Percentiles rank a stretch among this genome's conserved stretches.
Conservation (phyloP, 805 yeast species). For the Barnettozyma sp. region DNA sequence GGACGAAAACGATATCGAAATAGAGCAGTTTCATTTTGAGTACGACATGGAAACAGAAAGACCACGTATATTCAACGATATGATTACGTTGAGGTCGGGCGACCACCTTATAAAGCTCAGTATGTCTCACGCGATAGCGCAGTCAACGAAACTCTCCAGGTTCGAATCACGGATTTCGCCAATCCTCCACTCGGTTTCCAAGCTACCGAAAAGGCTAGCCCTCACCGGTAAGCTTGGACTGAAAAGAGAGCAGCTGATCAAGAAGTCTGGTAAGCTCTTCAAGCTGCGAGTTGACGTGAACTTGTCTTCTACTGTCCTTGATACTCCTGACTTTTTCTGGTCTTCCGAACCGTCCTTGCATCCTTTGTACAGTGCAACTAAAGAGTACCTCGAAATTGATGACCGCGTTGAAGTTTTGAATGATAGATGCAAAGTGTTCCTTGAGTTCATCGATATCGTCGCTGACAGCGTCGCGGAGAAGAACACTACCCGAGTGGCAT, state of each 20-base stretch:
- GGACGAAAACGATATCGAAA: conserved; percentile 85
- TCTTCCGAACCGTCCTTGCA: conserved; percentile 90
- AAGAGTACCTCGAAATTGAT: conserved; percentile 92
- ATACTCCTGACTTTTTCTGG: conserved; percentile 97
- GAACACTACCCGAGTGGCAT: conserved; percentile 85
- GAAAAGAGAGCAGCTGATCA: conserved; percentile 74
- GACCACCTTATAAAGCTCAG: conserved; percentile 91
- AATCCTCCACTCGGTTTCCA: conserved; percentile 76
- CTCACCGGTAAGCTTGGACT: conserved; percentile 83
- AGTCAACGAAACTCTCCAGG: conserved; percentile 82
- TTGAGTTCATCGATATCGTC: conserved; percentile 88
- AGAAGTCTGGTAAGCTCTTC: conserved; percentile 85
- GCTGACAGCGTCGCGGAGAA: conserved; percentile 92
- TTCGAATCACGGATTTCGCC: conserved; percentile 90
- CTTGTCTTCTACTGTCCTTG: conserved; percentile 80
- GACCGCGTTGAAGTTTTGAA: conserved; percentile 90
- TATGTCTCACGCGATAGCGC: conserved; percentile 95
- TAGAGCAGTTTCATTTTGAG: conserved; percentile 58
- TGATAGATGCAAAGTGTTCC: conserved; percentile 87
- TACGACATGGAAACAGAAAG: conserved; percentile 51
- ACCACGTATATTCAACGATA: conserved; percentile 83
- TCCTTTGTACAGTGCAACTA: conserved; percentile 80
- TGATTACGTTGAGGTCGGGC: conserved; percentile 83
- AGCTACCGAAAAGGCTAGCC: conserved; percentile 83
- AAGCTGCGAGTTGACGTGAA: conserved; percentile 91